Percentiles rank a stretch among this genome's conserved stretches.
Conservation (phyloP, 257 asterid genomes). For the Plantago elongata region DNA sequence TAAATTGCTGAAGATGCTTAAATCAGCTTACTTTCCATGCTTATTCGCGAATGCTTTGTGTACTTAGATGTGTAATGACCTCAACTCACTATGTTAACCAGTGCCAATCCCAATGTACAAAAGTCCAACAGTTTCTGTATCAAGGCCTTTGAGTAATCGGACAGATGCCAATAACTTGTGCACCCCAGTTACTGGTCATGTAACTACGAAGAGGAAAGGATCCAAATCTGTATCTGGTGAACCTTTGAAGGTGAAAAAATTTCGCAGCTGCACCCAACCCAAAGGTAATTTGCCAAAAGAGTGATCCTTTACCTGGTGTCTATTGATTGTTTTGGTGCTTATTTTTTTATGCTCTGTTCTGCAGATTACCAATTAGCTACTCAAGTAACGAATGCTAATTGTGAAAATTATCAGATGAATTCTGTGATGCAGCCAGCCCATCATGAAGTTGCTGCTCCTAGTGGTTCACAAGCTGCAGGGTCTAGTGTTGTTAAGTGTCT, state of each 20-base stretch:
- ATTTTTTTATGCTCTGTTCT: neutral
- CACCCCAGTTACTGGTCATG: slow-evolving; percentile 35
- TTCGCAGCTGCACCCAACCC: slow-evolving; percentile 40
- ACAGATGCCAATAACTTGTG: slow-evolving; percentile 33
- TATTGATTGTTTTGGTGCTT: slow-evolving; percentile 2
- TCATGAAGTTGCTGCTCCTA: slow-evolving; percentile 16
- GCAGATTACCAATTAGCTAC: slow-evolving; percentile 33
- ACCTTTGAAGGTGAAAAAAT: slow-evolving; percentile 39
- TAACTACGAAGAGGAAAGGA: slow-evolving; percentile 49
- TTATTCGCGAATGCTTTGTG: neutral
- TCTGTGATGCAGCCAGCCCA: slow-evolving; percentile 29
- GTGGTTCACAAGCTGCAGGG: slow-evolving; percentile 43
- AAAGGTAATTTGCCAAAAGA: slow-evolving; percentile 37
- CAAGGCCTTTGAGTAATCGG: slow-evolving; percentile 23
- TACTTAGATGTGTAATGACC: neutral
- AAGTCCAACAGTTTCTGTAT: slow-evolving; percentile 40
- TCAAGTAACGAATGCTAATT: slow-evolving; percentile 31
- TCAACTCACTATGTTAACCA: slow-evolving; percentile 25
- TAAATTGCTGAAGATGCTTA: neutral
- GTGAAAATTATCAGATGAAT: slow-evolving; percentile 18
- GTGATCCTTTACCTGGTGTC: neutral
- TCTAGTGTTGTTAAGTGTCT: slow-evolving; percentile 70
- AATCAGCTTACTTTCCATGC: neutral
- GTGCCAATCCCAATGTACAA: slow-evolving; percentile 43
- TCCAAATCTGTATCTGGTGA: slow-evolving; percentile 33